Percentiles rank a stretch among this genome's conserved stretches.
Conservation (phyloP, 1,139 yeast species). For the Suhomyces bokatorum region DNA sequence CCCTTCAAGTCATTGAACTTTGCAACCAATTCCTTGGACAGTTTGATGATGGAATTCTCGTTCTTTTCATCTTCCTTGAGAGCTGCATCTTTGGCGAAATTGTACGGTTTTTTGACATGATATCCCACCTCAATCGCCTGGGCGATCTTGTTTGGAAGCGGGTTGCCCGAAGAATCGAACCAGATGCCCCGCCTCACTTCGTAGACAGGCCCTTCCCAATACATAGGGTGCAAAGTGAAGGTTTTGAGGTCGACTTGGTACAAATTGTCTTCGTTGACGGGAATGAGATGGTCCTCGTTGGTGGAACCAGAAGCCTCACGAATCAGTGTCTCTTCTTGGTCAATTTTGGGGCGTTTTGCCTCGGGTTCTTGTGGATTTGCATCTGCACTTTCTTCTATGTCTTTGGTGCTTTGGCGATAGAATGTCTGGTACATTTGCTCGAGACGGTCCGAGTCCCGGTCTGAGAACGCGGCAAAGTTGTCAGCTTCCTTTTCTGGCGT, state of each 20-base stretch:
- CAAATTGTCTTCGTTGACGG: slow-evolving; percentile 78
- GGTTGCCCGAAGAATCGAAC: slow-evolving; percentile 66
- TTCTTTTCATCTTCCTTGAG: not conserved
- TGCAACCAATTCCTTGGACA: slow-evolving; percentile 21
- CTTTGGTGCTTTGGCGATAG: not conserved
- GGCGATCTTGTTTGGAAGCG: slow-evolving; percentile 55
- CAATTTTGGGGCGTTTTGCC: not conserved
- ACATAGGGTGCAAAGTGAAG: slow-evolving; percentile 64
- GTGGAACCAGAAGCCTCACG: not conserved
- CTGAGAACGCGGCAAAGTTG: slow-evolving; percentile 71
- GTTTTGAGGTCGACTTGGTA: slow-evolving; percentile 65
- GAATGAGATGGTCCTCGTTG: not conserved
- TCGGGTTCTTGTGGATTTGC: not conserved
- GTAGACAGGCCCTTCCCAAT: slow-evolving; percentile 88
- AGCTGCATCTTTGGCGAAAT: slow-evolving; percentile 19
- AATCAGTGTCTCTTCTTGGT: too few species aligned
- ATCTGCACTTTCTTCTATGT: not conserved
- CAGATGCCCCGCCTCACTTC: slow-evolving; percentile 85
- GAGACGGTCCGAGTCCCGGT: slow-evolving; percentile 58
- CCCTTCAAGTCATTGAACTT: slow-evolving; percentile 22
- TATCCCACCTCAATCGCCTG: slow-evolving; percentile 62
- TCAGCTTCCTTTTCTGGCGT: slow-evolving; percentile 49
- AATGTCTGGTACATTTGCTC: slow-evolving; percentile 48
- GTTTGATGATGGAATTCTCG: slow-evolving; percentile 10
- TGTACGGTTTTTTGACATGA: slow-evolving; percentile 33